Evolutionary conservation across 108 stramenopile genomes (phyloP), one percentile per base, ranked within the genome.

Genomic region (Fistulifera pelliculosa): DNA sequence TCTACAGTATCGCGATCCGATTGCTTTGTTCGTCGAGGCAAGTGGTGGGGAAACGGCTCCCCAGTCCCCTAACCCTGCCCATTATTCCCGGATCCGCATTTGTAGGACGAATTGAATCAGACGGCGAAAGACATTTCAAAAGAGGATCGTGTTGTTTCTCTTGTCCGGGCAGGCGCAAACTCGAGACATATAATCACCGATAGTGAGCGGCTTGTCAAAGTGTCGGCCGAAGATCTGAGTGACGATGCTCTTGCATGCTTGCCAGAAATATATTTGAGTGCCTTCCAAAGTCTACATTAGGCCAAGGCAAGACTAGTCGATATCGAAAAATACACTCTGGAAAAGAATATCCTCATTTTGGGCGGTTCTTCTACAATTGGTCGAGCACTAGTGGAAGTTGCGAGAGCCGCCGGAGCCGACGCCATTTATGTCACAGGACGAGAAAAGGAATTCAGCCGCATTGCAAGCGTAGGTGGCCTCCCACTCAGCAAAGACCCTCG

Each of bases 221-320:
- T 85, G 42, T 68, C 83, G 7, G 10, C 64, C 12, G 44, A 56
- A 7, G 38, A 39, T 54, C 50, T 76, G 24, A 58, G 66, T 23
- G 66, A 74, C 17, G 63, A 71, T n/a, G 26, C n/a, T 24, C 78
- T 79, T 10, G 65, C 70, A 13, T 85, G 83, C 54, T 54, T 89
- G 62, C 65, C 74, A 40, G 81, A 85, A 41, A 79, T 74, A n/a
- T 90, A 83, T 55, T 69, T 90, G 61, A 41, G 75, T 12, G 87
- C 87, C 14, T 82, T 85, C 43, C 79, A 83, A 61, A 67, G 74
- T 13, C 55, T 85, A 28, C 79, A 82, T 49, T 42, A 75, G n/a
- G n/a, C n/a, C n/a, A n/a, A 1, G 77, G 72, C 24, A 74, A 72
- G 43, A 66, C 54, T 23, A 22, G 55, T 11, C 69, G 78, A 38